A percentile compares a stretch with the other conserved stretches of the same genome.
Evolutionary conservation across 2,329 filamentous ascomycete genomes (phyloP).

Genomic region (Cercospora zeae-maydis): DNA sequence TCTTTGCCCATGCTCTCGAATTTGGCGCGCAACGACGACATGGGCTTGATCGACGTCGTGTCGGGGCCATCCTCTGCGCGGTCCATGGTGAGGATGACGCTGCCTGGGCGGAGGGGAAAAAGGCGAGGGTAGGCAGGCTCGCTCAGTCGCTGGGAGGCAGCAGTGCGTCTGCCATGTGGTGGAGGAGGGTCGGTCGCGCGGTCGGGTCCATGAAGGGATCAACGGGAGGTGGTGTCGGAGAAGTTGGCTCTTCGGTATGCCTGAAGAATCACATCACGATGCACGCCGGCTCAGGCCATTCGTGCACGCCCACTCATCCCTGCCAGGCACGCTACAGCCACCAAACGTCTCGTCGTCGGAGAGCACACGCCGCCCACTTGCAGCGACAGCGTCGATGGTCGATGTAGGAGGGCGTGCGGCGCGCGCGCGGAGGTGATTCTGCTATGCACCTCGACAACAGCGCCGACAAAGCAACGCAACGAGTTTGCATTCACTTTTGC

Average conservation of each 20-base stretch:
- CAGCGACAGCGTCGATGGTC: not conserved
- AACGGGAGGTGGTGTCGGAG: not conserved
- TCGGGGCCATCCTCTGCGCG: conserved; percentile 59
- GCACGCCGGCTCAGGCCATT: conserved; percentile 7
- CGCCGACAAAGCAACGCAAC: not conserved
- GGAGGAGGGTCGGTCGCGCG: not conserved
- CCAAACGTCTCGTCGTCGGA: not conserved
- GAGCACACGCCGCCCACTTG: not conserved
- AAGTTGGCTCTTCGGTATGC: conserved; percentile 2
- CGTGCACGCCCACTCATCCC: conserved; percentile 3
- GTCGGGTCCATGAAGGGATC: not conserved
- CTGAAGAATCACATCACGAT: conserved; percentile 3
- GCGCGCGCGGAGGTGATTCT: not conserved
- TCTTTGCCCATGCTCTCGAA: conserved; percentile 67
- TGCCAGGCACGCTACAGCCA: conserved; percentile 5
- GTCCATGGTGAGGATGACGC: conserved; percentile 22
- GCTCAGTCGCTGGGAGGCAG: conserved; percentile 4
- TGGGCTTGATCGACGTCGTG: conserved; percentile 75
- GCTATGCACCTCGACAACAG: not conserved
- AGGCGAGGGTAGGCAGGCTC: not conserved
- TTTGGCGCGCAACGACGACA: conserved; percentile 74
- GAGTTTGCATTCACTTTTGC: not conserved
- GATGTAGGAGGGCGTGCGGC: not conserved
- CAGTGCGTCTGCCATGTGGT: conserved; percentile 4
- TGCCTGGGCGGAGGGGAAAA: not conserved